Evolutionary conservation across 768 basidiomycete genomes (phyloP).

Genomic region (Lepiota venenata): DNA sequence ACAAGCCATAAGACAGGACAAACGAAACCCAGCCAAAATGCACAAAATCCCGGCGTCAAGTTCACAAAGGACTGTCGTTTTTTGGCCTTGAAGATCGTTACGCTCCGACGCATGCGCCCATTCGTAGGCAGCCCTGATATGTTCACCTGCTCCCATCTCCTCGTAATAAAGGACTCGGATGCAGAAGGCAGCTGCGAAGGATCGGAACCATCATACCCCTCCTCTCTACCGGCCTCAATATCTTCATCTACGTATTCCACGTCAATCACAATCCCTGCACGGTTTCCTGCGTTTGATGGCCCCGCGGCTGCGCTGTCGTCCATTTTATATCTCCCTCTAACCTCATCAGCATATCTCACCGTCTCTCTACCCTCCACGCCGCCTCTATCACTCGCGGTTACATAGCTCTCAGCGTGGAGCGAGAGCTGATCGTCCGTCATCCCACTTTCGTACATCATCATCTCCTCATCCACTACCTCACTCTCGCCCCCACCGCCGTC

Average conservation of each 20-base stretch:
- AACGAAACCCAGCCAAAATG: conserved; percentile 77
- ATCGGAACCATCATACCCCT: neutral
- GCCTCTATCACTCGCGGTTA: conserved; percentile 35
- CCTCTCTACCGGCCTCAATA: conserved; percentile 12
- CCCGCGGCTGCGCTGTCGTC: neutral
- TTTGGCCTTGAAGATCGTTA: conserved; percentile 30
- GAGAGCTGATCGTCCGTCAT: conserved; percentile 22
- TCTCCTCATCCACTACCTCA: conserved; percentile 27
- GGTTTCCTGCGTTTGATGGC: neutral
- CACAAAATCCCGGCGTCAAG: conserved; percentile 46
- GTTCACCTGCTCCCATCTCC: conserved; percentile 46
- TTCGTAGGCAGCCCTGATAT: conserved; percentile 16
- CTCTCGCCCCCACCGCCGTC: conserved; percentile 17
- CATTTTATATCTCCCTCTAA: neutral
- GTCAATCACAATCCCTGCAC: neutral
- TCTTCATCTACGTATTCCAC: conserved; percentile 4
- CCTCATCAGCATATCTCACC: conserved; percentile 5
- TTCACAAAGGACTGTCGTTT: conserved; percentile 20
- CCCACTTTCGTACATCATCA: conserved; percentile 4
- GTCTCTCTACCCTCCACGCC: conserved; percentile 2
- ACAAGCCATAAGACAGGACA: conserved; percentile 75
- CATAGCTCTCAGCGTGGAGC: conserved; percentile 54
- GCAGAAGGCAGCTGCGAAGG: conserved; percentile 24
- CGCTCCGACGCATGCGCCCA: conserved; percentile 25
- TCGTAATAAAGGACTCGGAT: conserved; percentile 49